Conservation (phyloP, 2,329 filamentous ascomycete species). For the Arthrobotrys pseudoclavata region DNA sequence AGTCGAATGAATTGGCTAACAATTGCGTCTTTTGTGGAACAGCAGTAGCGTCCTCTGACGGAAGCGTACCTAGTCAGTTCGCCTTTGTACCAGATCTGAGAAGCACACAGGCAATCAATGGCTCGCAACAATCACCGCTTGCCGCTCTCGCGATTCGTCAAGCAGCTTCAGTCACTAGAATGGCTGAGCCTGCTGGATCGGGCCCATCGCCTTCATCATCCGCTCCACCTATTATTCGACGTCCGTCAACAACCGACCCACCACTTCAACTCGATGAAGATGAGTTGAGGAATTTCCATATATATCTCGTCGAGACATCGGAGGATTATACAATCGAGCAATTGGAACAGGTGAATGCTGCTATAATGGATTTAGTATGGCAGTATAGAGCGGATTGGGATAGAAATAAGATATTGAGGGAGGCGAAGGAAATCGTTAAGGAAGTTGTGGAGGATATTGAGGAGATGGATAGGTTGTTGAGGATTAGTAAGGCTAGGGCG, state of each 20-base stretch:
- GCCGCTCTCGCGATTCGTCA: conserved; percentile 64
- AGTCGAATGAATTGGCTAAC: conserved; percentile 28
- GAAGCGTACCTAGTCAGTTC: conserved; percentile 59
- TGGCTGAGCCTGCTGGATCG: conserved; percentile 52
- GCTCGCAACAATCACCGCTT: conserved; percentile 62
- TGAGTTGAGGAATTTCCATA: conserved; percentile 73
- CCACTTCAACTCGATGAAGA: conserved; percentile 68
- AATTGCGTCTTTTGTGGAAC: not conserved
- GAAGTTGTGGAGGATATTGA: conserved; percentile 79
- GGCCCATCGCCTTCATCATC: conserved; percentile 60
- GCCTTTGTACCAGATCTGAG: conserved; percentile 38
- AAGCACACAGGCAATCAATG: conserved; percentile 48
- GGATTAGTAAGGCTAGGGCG: conserved; percentile 46
- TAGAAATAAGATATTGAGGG: conserved; percentile 77
- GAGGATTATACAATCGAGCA: conserved; percentile 90
- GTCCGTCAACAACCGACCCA: conserved; percentile 59
- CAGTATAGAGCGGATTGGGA: conserved; percentile 83
- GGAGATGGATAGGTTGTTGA: conserved; percentile 68
- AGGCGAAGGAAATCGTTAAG: conserved; percentile 80
- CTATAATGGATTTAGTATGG: conserved; percentile 93
- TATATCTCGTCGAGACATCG: conserved; percentile 76
- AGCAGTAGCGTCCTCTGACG: conserved; percentile 60
- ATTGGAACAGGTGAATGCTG: conserved; percentile 90
- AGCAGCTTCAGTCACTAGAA: conserved; percentile 65
- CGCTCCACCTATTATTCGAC: conserved; percentile 65